phyloP scores from a whole-genome alignment of 2,329 filamentous ascomycete species.

The Furcasterigmium sp. region DNA sequence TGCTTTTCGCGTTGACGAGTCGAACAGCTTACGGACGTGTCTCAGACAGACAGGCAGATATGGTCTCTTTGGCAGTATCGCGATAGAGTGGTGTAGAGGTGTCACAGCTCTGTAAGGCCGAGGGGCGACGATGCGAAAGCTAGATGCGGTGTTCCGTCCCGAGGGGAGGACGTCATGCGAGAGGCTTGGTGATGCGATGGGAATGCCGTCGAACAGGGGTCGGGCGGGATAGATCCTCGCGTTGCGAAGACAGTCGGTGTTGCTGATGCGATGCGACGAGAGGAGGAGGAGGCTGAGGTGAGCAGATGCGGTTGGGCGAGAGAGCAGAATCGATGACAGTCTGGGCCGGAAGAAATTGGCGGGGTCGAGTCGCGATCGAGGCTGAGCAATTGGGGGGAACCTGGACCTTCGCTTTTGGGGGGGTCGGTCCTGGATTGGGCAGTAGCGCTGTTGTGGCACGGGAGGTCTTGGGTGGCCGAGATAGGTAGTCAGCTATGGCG shows the following conservation, averaged over 20 bases:
- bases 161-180: not conserved
- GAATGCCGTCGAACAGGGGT: too few species aligned
- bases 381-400: not conserved
- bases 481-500: not conserved
- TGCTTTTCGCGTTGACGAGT: too few species aligned
- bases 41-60: too few species aligned
- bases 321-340: constrained; percentile 2
- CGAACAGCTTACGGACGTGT: too few species aligned
- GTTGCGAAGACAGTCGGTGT: too few species aligned
- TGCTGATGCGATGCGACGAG: constrained; percentile 1
- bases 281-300: not conserved
- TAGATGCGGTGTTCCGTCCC: not conserved
- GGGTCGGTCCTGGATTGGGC: not conserved
- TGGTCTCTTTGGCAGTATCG: too few species aligned
- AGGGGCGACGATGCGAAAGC: too few species aligned
- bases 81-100: not conserved
- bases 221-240: too few species aligned
- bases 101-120: not conserved
- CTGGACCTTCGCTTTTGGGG: not conserved
- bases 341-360: not conserved
- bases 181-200: not conserved
- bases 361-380: constrained; percentile 1
- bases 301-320: constrained; percentile 1
- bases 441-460: not conserved
- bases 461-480: not conserved